These are phyloP conservation scores for Dinochytrium kinnereticum DNA, from an alignment of 371 early-diverging fungal species.

Conservation along the genomic window DNA sequence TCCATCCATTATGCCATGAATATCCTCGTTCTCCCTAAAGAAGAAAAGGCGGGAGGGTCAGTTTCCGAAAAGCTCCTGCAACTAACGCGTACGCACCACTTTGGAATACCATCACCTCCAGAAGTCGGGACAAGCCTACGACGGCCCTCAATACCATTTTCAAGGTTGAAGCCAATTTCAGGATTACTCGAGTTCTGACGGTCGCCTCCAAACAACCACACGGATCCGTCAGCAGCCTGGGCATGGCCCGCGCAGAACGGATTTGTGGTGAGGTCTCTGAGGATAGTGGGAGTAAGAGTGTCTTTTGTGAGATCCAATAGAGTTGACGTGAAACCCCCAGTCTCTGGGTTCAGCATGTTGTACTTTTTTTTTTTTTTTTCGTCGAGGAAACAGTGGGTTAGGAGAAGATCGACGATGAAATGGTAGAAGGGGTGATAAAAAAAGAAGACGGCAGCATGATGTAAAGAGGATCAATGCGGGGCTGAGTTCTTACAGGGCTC, in stretches of 20 bases:
- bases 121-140: neutral
- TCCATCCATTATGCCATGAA: slow-evolving; percentile 14
- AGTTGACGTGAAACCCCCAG: slow-evolving; percentile 33
- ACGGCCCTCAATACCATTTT: neutral
- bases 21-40: slow-evolving; percentile 2
- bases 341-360: slow-evolving; percentile 31
- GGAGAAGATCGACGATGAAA: neutral
- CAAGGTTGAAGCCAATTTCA: neutral
- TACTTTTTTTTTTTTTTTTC: too few species aligned
- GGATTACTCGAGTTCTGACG: neutral
- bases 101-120: neutral
- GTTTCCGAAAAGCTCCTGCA: too few species aligned
- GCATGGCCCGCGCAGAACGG: slow-evolving; percentile 46
- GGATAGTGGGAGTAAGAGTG: neutral
- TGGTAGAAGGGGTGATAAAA: neutral
- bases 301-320: slow-evolving; percentile 24
- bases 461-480: neutral
- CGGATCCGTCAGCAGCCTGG: slow-evolving; percentile 34
- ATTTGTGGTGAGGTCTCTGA: slow-evolving; percentile 27
- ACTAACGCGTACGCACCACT: slow-evolving; percentile 4
- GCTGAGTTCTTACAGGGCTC: slow-evolving; percentile 24
- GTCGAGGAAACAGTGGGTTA: neutral
- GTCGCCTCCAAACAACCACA: slow-evolving; percentile 43
- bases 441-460: neutral
- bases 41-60: neutral